Percentiles rank a stretch among this genome's conserved stretches.
Conservation (phyloP, 2,329 filamentous ascomycete species). For the Fusarium sp. region DNA sequence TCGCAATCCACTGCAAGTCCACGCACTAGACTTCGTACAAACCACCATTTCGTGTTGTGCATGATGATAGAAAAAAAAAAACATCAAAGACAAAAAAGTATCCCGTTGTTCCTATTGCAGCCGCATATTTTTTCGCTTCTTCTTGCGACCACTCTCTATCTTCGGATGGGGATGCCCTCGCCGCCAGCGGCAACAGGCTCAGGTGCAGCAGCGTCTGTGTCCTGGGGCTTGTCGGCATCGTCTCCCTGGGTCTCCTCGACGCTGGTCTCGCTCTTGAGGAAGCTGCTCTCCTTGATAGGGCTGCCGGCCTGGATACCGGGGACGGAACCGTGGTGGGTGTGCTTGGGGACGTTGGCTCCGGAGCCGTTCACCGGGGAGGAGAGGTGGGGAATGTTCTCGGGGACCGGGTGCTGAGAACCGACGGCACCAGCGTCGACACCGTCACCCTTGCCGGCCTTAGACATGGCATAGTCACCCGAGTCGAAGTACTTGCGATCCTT, state of each 20-base stretch:
- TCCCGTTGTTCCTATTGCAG: conserved; percentile 3
- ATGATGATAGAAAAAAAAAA: conserved; percentile 2
- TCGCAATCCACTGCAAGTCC: conserved; percentile 38
- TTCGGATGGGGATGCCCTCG: conserved; percentile 72
- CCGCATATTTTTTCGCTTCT: conserved; percentile 9
- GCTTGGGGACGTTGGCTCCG: conserved; percentile 52
- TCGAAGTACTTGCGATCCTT: conserved; percentile 99
- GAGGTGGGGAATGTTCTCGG: conserved; percentile 94
- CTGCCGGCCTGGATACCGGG: conserved; percentile 73
- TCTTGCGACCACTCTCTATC: conserved; percentile 54
- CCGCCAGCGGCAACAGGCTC: conserved; percentile 43
- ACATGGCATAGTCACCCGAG: conserved; percentile 94
- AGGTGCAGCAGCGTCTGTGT: conserved; percentile 46
- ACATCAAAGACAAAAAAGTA: background rate
- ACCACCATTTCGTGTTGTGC: conserved; percentile 24
- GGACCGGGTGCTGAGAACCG: conserved; percentile 92
- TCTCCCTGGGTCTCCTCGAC: conserved; percentile 62
- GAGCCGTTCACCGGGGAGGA: conserved; percentile 70
- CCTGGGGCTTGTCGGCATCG: conserved; percentile 56
- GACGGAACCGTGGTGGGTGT: conserved; percentile 57
- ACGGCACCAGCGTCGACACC: conserved; percentile 93
- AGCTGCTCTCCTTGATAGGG: conserved; percentile 91
- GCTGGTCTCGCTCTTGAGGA: conserved; percentile 85
- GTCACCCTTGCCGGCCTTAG: conserved; percentile 96
- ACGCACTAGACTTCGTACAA: conserved; percentile 35